Percentiles rank a stretch among this genome's conserved stretches.
Conservation (phyloP, 2,329 filamentous ascomycete species). For the Colletotrichum sp. region DNA sequence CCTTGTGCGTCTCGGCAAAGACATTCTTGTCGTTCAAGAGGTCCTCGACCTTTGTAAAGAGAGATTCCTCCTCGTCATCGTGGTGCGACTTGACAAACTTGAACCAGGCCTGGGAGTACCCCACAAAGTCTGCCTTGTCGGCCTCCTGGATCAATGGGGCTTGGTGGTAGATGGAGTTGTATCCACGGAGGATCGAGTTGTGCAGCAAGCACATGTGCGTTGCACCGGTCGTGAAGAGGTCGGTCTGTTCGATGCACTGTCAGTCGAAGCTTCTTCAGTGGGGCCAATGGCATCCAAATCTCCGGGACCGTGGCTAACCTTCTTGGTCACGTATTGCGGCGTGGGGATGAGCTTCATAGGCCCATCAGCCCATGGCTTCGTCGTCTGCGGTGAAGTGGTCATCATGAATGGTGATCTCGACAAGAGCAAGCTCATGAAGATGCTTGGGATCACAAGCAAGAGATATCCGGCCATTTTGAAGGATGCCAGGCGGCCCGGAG, state of each 20-base stretch:
- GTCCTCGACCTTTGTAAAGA: conserved; percentile 61
- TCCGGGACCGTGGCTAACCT: conserved; percentile 36
- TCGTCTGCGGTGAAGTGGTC: conserved; percentile 35
- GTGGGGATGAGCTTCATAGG: conserved; percentile 61
- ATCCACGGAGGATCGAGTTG: conserved; percentile 67
- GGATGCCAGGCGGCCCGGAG: neutral
- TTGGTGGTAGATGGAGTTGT: conserved; percentile 68
- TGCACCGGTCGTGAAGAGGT: conserved; percentile 63
- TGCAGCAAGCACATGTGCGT: conserved; percentile 68
- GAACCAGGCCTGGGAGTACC: conserved; percentile 63
- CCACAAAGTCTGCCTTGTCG: conserved; percentile 63
- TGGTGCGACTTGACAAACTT: conserved; percentile 66
- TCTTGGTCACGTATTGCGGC: conserved; percentile 56
- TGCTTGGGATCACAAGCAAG: conserved; percentile 31
- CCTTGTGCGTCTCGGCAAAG: conserved; percentile 57
- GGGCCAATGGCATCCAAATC: neutral
- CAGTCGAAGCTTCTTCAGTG: neutral
- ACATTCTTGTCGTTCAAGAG: conserved; percentile 55
- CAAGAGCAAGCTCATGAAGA: conserved; percentile 35
- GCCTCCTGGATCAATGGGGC: conserved; percentile 53
- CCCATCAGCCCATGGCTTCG: conserved; percentile 56
- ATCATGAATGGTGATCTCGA: conserved; percentile 41
- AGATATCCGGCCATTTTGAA: conserved; percentile 22
- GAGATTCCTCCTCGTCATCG: conserved; percentile 61
- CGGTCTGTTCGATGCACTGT: conserved; percentile 42